phyloP scores from a whole-genome alignment of 2,329 filamentous ascomycete species.

The Epichloe baconii region DNA sequence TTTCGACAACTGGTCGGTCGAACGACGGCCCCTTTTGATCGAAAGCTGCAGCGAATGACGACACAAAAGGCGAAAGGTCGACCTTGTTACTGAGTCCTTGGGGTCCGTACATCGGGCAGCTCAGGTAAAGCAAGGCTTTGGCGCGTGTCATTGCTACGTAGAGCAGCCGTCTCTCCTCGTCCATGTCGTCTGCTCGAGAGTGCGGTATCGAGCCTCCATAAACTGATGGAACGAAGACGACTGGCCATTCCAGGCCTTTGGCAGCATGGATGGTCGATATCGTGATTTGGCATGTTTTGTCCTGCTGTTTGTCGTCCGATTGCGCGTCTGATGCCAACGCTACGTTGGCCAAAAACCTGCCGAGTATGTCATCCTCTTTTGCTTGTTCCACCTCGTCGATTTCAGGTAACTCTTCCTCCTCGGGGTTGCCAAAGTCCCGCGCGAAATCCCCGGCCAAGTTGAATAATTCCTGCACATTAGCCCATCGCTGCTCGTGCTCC shows the following conservation, averaged over 20 bases:
- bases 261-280: slow-evolving; percentile 94
- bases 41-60: slow-evolving; percentile 31
- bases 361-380: slow-evolving; percentile 50
- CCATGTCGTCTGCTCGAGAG: slow-evolving; percentile 67
- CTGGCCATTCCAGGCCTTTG: slow-evolving; percentile 92
- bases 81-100: slow-evolving; percentile 44
- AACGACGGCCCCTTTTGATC: slow-evolving; percentile 57
- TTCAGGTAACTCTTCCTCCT: slow-evolving; percentile 46
- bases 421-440: slow-evolving; percentile 26
- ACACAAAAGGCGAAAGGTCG: slow-evolving; percentile 60
- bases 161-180: slow-evolving; percentile 77
- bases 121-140: slow-evolving; percentile 74
- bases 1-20: slow-evolving; percentile 44
- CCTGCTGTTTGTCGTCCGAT: slow-evolving; percentile 43
- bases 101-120: slow-evolving; percentile 58
- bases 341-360: slow-evolving; percentile 79
- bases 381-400: slow-evolving; percentile 61
- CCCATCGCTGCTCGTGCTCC: slow-evolving; percentile 68
- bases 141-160: slow-evolving; percentile 97
- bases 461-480: slow-evolving; percentile 81
- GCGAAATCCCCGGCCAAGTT: slow-evolving; percentile 63
- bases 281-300: slow-evolving; percentile 55
- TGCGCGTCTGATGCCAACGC: slow-evolving; percentile 72
- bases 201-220: slow-evolving; percentile 89
- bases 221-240: slow-evolving; percentile 83